These are phyloP conservation scores for Elsinoe arachidis DNA, from an alignment of 2,329 filamentous ascomycete species.

Conservation along the genomic window DNA sequence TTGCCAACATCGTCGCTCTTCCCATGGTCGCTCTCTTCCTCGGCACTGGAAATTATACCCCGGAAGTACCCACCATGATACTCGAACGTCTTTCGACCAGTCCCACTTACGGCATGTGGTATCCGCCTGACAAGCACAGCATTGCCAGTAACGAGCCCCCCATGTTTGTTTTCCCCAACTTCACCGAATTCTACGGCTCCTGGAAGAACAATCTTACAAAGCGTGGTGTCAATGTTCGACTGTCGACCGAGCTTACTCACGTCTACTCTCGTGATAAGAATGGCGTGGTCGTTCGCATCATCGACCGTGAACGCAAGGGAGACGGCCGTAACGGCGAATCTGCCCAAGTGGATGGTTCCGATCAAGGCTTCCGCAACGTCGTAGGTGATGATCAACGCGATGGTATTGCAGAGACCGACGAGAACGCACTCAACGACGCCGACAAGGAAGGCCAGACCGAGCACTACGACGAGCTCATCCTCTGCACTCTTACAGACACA, in stretches of 20 bases:
- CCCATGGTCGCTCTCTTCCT: constrained; percentile 66
- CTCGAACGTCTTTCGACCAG: constrained; percentile 45
- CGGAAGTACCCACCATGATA: constrained; percentile 61
- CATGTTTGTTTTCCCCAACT: constrained; percentile 56
- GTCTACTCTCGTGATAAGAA: constrained; percentile 43
- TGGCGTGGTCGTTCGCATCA: constrained; percentile 43
- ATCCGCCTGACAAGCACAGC: constrained; percentile 40
- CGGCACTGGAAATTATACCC: constrained; percentile 65
- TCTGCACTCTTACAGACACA: constrained; percentile 53
- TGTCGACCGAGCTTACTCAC: constrained; percentile 47
- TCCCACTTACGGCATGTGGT: constrained; percentile 53
- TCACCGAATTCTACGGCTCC: constrained; percentile 51
- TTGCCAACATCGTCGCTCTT: constrained; percentile 61
- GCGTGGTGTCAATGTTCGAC: constrained; percentile 48
- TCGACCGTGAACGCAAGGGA: constrained; percentile 34
- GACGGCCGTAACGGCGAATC: constrained; percentile 40
- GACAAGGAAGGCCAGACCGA: constrained; percentile 37
- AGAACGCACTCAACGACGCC: constrained; percentile 32
- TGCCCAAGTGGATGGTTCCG: constrained; percentile 21
- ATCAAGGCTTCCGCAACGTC: too few species aligned
- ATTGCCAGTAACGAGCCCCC: constrained; percentile 44
- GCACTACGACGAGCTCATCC: constrained; percentile 56
- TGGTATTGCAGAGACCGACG: constrained; percentile 13
- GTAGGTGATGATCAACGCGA: too few species aligned
- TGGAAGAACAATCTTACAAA: constrained; percentile 48